Conservation (phyloP, 371 early-diverging fungal genomes). For the Scutellospora calospora region DNA sequence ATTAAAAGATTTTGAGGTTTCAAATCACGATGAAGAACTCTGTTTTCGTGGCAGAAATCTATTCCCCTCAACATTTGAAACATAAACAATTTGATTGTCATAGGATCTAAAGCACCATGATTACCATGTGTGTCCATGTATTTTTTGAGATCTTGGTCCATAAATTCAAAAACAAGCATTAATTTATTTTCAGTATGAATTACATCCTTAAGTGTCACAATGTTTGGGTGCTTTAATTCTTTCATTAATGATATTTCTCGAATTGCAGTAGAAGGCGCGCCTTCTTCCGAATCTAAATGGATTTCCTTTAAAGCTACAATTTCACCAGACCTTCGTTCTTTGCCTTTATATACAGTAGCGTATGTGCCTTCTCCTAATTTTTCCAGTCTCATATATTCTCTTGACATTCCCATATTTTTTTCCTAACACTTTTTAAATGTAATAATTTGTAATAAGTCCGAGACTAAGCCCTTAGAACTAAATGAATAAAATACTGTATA, state of each 20-base stretch:
- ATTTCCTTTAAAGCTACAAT: slow-evolving; percentile 99
- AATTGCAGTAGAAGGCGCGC: slow-evolving; percentile 96
- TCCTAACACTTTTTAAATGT: too few species aligned
- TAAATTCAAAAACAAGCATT: slow-evolving; percentile 98
- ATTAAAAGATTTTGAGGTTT: slow-evolving; percentile 97
- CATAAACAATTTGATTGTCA: slow-evolving; percentile 83
- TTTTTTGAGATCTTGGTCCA: slow-evolving; percentile 98
- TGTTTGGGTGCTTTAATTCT: slow-evolving; percentile 91
- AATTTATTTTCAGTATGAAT: slow-evolving; percentile 98
- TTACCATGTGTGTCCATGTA: slow-evolving; percentile 87
- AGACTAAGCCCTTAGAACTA: too few species aligned
- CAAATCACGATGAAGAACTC: slow-evolving; percentile 97
- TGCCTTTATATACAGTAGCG: slow-evolving; percentile 99
- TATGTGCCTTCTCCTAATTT: slow-evolving; percentile 99
- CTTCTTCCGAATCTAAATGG: slow-evolving; percentile 91
- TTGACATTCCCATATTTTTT: background rate
- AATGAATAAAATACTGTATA: too few species aligned
- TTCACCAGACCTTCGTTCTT: slow-evolving; percentile 85
- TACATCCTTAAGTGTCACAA: slow-evolving; percentile 95
- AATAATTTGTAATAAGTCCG: too few species aligned
- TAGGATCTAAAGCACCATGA: slow-evolving; percentile 74
- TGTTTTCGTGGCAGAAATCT: slow-evolving; percentile 93
- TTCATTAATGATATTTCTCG: slow-evolving; percentile 97
- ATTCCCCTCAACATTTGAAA: slow-evolving; percentile 90
- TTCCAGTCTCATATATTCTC: slow-evolving; percentile 82